Conservation (phyloP, 805 yeast genomes). For the Debaryomyces hansenii region DNA sequence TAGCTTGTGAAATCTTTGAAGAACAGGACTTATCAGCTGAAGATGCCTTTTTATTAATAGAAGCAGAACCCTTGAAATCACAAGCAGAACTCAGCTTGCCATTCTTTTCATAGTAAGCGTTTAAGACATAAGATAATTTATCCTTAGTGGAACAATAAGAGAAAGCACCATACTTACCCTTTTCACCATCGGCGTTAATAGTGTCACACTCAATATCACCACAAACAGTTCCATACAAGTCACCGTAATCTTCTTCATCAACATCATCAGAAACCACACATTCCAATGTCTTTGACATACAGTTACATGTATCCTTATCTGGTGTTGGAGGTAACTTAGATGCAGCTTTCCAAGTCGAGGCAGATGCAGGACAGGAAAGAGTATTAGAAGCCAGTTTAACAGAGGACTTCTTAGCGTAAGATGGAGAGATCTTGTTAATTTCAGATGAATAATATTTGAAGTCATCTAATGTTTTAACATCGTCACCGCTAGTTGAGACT, state of each 20-base stretch:
- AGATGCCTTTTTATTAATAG: conserved; percentile 32
- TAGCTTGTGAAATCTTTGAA: conserved; percentile 18
- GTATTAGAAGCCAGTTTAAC: conserved; percentile 36
- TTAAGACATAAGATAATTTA: conserved; percentile 62
- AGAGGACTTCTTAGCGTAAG: conserved; percentile 39
- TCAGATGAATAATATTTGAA: conserved; percentile 42
- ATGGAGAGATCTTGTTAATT: conserved; percentile 37
- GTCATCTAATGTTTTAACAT: conserved; percentile 62
- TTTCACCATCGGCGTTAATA: conserved; percentile 59
- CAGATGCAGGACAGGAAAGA: conserved; percentile 70
- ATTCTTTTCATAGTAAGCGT: conserved; percentile 58
- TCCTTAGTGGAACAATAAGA: conserved; percentile 72
- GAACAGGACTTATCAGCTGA: conserved; percentile 30
- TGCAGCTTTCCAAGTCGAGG: conserved; percentile 62
- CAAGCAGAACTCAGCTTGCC: conserved; percentile 51
- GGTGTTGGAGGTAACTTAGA: conserved; percentile 81
- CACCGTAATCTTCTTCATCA: conserved; percentile 55
- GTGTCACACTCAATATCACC: conserved; percentile 56
- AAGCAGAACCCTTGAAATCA: conserved; percentile 70
- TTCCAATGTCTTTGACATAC: conserved; percentile 52
- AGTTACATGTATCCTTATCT: conserved; percentile 59
- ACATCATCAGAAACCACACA: conserved; percentile 66
- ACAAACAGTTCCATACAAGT: conserved; percentile 60
- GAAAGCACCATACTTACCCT: conserved; percentile 69
- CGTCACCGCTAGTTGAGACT: conserved; percentile 52